phyloP scores from a whole-genome alignment of 768 basidiomycete species.

The Suillus sp. region DNA sequence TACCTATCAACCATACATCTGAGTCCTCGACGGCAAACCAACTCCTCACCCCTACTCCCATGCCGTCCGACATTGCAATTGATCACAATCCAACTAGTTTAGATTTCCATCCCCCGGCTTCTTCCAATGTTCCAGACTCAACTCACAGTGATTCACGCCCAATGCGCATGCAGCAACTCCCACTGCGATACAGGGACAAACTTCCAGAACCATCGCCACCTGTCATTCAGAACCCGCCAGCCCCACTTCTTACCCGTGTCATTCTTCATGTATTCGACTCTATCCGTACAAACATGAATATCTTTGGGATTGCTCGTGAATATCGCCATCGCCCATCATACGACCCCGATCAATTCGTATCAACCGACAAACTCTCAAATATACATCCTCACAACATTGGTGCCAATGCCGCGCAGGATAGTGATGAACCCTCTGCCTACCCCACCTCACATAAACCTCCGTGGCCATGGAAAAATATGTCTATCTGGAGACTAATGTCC shows the following conservation, averaged over 20 bases:
- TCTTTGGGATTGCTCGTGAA: background rate
- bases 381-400: background rate
- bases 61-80: background rate
- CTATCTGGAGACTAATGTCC: slow-evolving; percentile 11
- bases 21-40: background rate
- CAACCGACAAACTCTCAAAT: background rate
- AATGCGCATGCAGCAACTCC: background rate
- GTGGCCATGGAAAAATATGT: slow-evolving; percentile 15
- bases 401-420: background rate
- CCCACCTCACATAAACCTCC: background rate
- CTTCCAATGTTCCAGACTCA: background rate
- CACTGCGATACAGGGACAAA: background rate
- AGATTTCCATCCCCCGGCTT: background rate
- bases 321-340: background rate
- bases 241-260: background rate
- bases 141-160: background rate
- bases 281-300: background rate
- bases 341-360: background rate
- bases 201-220: background rate
- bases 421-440: background rate
- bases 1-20: background rate
- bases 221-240: background rate
- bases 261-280: background rate
- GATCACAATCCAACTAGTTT: background rate
- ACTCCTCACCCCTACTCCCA: background rate